Evolutionary conservation across 192 early-diverging fungal species (phyloP), one percentile per base, ranked within the genome.

Genomic region (Funneliformis mosseae): DNA sequence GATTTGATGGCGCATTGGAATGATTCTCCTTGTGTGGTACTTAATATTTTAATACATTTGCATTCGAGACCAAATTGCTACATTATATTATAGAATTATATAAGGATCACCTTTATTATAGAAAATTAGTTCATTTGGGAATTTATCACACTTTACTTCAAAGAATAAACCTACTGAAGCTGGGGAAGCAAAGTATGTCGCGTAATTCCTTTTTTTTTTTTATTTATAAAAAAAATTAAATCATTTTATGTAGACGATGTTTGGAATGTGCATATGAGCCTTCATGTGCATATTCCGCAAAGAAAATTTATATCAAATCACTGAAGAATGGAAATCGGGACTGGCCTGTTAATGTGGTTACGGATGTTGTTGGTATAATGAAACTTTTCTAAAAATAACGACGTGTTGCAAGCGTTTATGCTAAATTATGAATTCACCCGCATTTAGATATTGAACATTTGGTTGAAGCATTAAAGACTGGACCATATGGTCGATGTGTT

Each of bases 401-500:
- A 33, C 33, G 33, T 33, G 3, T 33, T 33, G 33, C 33, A 33
- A 33, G 33, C 33, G 33, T 33, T 50, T 55, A 38, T 38, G 48
- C 39, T 41, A 16, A 42, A 61, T 80, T 39, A 28, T 69, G 50
- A 68, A 63, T 21, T 70, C 18, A 42, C 33, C 33, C 27, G 25
- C 77, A 27, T n/a, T 7, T 63, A 80, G 90, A 89, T 78, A 85
- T 89, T 73, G 91, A 89, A 81, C 82, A 81, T 79, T 63, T 90
- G 25, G 62, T 45, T 42, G 71, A 89, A 0, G 87, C 88, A n/a
- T 75, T 91, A 6, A 59, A 63, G 60, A 87, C 23, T 27, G 90
- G 87, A 2, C 87, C 88, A 0, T 94, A 94, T 78, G 92, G 92
- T 21, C 81, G 81, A 6, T 93, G 92, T 71, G 92, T 93, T 9